These are phyloP conservation scores for Camelina hispida DNA, from an alignment of 345 rosid genomes.

Conservation along the genomic window DNA sequence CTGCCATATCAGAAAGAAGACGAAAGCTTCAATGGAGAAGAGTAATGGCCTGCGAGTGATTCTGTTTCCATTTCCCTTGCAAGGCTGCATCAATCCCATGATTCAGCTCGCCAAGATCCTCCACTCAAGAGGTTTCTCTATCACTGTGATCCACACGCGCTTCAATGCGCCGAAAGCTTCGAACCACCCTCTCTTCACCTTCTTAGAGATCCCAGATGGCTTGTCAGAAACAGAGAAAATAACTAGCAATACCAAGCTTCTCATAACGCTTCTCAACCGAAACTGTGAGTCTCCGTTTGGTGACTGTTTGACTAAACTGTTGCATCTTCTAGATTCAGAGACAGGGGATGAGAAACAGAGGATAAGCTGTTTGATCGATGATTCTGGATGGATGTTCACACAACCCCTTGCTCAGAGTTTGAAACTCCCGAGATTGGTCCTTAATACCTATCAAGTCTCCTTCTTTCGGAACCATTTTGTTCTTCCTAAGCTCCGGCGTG, in stretches of 20 bases:
- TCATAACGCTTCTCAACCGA: constrained; percentile 19
- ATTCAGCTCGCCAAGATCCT: constrained; percentile 71
- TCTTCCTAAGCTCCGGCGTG: constrained; percentile 31
- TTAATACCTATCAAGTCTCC: constrained; percentile 21
- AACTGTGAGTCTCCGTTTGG: constrained; percentile 30
- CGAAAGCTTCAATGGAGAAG: constrained; percentile 36
- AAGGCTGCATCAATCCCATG: constrained; percentile 71
- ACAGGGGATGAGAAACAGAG: constrained; percentile 28
- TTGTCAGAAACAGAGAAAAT: constrained; percentile 42
- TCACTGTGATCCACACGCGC: constrained; percentile 58
- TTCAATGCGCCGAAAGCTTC: constrained; percentile 44
- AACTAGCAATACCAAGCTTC: constrained; percentile 9
- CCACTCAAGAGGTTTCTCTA: constrained; percentile 47
- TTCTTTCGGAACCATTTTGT: constrained; percentile 32
- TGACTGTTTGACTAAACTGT: constrained; percentile 38
- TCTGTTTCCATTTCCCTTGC: constrained; percentile 60
- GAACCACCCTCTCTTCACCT: constrained; percentile 39
- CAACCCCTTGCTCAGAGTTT: constrained; percentile 25
- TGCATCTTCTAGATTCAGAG: constrained; percentile 17
- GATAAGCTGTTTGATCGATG: constrained; percentile 42
- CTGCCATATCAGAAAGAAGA: not conserved
- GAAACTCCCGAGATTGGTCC: constrained; percentile 32
- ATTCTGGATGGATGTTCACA: constrained; percentile 40
- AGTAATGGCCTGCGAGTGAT: constrained; percentile 43
- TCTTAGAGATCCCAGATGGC: constrained; percentile 40